These are phyloP conservation scores for Suhomyces maxii DNA, from an alignment of 1,139 yeast genomes.

Conservation along the genomic window DNA sequence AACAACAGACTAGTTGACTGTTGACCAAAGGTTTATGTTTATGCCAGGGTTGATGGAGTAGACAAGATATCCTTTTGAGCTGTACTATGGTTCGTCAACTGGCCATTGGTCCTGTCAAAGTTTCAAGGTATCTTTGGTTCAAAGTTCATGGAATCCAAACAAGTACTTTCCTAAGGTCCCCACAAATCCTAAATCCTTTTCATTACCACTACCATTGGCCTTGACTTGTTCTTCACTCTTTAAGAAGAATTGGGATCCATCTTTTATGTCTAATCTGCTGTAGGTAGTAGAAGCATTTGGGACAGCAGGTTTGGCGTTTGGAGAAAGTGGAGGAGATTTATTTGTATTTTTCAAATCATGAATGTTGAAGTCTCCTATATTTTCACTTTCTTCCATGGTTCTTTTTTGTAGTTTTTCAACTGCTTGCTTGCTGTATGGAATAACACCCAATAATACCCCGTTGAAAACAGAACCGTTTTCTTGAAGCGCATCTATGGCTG, in stretches of 20 bases:
- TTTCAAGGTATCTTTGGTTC: conserved; percentile 5
- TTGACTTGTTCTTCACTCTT: conserved; percentile 21
- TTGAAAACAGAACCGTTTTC: conserved; percentile 77
- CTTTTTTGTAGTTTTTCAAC: conserved; percentile 65
- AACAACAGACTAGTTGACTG: too few species aligned
- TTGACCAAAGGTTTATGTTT: too few species aligned
- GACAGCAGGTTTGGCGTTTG: not conserved
- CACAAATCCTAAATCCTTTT: conserved; percentile 35
- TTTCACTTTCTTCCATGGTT: conserved; percentile 51
- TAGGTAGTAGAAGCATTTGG: conserved; percentile 14
- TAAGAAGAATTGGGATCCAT: conserved; percentile 42
- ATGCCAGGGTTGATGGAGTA: too few species aligned
- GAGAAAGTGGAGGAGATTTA: conserved; percentile 2
- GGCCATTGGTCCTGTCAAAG: too few species aligned
- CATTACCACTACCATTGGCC: conserved; percentile 16
- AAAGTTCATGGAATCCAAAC: conserved; percentile 49
- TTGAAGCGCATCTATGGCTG: conserved; percentile 80
- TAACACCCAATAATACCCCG: conserved; percentile 75
- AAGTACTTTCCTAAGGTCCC: conserved; percentile 39
- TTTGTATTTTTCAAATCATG: conserved; percentile 4
- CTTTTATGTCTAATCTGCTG: conserved; percentile 40
- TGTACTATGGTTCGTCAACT: too few species aligned
- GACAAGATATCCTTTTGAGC: too few species aligned
- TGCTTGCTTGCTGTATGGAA: conserved; percentile 61
- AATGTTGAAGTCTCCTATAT: conserved; percentile 49